These are phyloP conservation scores for Chaetomium olivaceum DNA, from an alignment of 2,329 filamentous ascomycete genomes.

Conservation along the genomic window DNA sequence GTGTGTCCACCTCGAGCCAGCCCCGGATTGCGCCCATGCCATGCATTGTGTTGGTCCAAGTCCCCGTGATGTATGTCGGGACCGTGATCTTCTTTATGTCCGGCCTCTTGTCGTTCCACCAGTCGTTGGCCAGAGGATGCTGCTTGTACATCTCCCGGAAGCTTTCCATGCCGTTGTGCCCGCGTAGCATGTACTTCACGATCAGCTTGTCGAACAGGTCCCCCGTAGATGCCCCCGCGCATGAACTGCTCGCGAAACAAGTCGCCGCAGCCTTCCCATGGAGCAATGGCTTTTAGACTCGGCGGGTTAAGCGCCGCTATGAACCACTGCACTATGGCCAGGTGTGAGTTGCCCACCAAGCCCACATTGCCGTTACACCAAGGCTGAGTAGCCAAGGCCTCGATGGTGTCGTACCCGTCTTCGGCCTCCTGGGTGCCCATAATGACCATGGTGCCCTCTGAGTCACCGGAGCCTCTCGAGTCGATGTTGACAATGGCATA, in stretches of 20 bases:
- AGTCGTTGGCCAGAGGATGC: slow-evolving; percentile 7
- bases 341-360: slow-evolving; percentile 7
- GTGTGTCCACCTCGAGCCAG: slow-evolving; percentile 12
- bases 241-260: slow-evolving; percentile 10
- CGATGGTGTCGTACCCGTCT: slow-evolving; percentile 10
- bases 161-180: slow-evolving; percentile 8
- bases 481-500: slow-evolving; percentile 13
- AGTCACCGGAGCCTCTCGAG: slow-evolving; percentile 6
- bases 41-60: slow-evolving; percentile 14
- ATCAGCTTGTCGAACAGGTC: slow-evolving; percentile 13
- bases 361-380: slow-evolving; percentile 10
- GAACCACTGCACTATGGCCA: slow-evolving; percentile 12
- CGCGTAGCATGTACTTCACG: slow-evolving; percentile 12
- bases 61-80: slow-evolving; percentile 11
- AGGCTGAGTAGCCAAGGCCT: slow-evolving; percentile 6
- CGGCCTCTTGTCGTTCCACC: slow-evolving; percentile 13
- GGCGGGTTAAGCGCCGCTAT: slow-evolving; percentile 7
- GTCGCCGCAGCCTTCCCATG: slow-evolving; percentile 10
- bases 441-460: slow-evolving; percentile 11
- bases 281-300: slow-evolving; percentile 6
- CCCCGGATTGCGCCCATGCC: slow-evolving; percentile 11
- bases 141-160: slow-evolving; percentile 10
- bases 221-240: slow-evolving; percentile 11
- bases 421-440: slow-evolving; percentile 11
- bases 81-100: slow-evolving; percentile 6